These are phyloP conservation scores for Camelina laxa DNA, from an alignment of 345 rosid genomes.

Conservation along the genomic window DNA sequence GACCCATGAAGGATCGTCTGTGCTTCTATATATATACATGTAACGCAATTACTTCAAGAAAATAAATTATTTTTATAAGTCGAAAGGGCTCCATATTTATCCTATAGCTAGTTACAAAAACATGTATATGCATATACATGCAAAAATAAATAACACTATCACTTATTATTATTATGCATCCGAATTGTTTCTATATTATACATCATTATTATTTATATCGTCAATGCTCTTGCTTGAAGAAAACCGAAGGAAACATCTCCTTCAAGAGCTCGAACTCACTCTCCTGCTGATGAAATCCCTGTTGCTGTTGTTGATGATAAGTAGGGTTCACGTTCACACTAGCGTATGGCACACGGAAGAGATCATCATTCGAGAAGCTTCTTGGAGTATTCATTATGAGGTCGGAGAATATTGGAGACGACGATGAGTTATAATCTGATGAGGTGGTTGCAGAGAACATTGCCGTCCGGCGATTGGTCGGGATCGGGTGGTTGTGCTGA, in stretches of 20 bases:
- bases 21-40: neutral
- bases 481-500: constrained; percentile 81
- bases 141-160: constrained; percentile 22
- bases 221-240: constrained; percentile 69
- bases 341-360: constrained; percentile 37
- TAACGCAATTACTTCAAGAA: neutral
- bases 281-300: constrained; percentile 45
- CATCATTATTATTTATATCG: too few species aligned
- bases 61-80: neutral
- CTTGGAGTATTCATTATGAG: constrained; percentile 39
- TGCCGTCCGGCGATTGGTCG: constrained; percentile 57
- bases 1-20: neutral
- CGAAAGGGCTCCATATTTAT: constrained; percentile 5
- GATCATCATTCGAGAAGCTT: constrained; percentile 50
- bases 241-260: constrained; percentile 76
- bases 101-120: constrained; percentile 11
- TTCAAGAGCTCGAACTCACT: constrained; percentile 76
- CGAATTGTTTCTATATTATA: constrained; percentile 22
- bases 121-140: constrained; percentile 22
- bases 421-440: constrained; percentile 23
- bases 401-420: constrained; percentile 31
- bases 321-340: constrained; percentile 40
- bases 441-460: constrained; percentile 45
- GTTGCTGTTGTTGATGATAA: constrained; percentile 43
- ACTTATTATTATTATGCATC: constrained; percentile 33